Conservation (phyloP, 2,329 filamentous ascomycete species). For the Colletotrichum lini region DNA sequence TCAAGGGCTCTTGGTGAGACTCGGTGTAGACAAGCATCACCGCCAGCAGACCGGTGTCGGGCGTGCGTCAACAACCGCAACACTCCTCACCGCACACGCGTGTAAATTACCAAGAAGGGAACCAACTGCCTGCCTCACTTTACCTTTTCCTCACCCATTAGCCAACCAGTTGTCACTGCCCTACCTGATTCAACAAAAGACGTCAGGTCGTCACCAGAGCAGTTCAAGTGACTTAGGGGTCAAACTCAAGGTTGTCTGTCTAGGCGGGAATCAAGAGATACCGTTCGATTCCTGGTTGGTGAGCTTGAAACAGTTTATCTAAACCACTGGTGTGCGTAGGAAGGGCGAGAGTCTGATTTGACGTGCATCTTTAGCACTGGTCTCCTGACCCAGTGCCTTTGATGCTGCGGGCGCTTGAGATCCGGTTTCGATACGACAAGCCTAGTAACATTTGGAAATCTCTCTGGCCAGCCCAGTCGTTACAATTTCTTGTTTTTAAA, state of each 20-base stretch:
- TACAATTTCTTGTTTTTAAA: too few species aligned
- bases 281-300: conserved; percentile 10
- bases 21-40: too few species aligned
- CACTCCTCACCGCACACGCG: too few species aligned
- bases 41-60: too few species aligned
- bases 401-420: conserved; percentile 11
- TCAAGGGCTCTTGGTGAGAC: too few species aligned
- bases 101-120: too few species aligned
- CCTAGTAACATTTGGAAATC: background rate
- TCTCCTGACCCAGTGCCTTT: background rate
- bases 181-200: background rate
- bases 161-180: too few species aligned
- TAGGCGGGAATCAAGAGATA: background rate
- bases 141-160: too few species aligned
- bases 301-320: background rate
- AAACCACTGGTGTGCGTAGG: background rate
- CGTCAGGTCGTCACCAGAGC: background rate
- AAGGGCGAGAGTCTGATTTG: background rate
- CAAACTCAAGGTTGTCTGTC: background rate
- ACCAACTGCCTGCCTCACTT: too few species aligned
- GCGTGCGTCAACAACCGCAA: too few species aligned
- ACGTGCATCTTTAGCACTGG: background rate
- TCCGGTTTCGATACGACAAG: conserved; percentile 10
- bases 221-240: background rate
- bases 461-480: background rate